Evolutionary conservation across 2,329 filamentous ascomycete genomes (phyloP), one percentile per base, ranked within the genome.

Genomic region (Xylaria sp.): DNA sequence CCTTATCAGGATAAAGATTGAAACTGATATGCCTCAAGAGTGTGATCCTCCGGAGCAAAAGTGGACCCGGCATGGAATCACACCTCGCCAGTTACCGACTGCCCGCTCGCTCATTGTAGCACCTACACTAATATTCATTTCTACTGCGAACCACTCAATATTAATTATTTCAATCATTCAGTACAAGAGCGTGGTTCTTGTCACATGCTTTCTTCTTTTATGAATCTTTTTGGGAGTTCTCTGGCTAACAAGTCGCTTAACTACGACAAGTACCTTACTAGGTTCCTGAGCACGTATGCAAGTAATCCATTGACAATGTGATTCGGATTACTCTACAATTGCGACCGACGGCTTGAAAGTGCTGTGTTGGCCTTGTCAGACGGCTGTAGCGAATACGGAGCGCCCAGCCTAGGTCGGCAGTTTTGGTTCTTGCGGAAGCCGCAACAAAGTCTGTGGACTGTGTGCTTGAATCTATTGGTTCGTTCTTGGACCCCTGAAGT

Each of bases 371-470:
- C 23, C 28, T 33, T 20, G 17, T 53, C 28, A 31, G 17, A 31
- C 31, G n/a, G 28, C 28, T 36, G 2, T 53, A n/a, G 7, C 17
- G 17, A 33, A 36, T 17, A 36, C 7, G 31, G 20, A 17, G 48
- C 3, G 20, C 46, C 26, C 6, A 15, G 40, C 46, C 20, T 28
- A 15, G 15, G 13, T 49, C 46, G 49, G 49, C 49, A 7, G 9
- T 13, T 53, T 53, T 53, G 26, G 53, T 56, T 36, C 33, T 56
- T 56, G 53, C 53, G 53, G 38, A 56, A 56, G 33, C 53, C 53
- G 53, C 53, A 56, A 56, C 10, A 6, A 23, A 23, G 38, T 9
- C n/a, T 38, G 31, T 40, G n/a, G 31, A 40, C 38, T 40, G 31
- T 57, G 36, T 13, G 33, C 31, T 56, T 38, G 31, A n/a, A 57